Base-by-base conservation (phyloP, 78 protist species). In the Dictyostelium citrinum region DNA sequence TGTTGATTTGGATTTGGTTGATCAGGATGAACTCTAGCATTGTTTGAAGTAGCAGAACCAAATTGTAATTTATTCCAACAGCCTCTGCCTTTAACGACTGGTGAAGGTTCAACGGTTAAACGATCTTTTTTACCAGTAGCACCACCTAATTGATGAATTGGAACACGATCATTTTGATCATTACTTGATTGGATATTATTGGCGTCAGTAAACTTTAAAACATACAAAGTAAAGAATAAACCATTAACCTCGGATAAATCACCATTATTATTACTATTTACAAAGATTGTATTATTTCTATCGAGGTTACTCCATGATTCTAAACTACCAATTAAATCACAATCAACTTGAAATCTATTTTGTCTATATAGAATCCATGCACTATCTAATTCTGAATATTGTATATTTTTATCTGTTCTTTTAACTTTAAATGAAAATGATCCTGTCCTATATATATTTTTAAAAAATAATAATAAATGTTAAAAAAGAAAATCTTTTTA, bases 1-100 rank as follows among this genome's bases (percentile, higher is more conserved):
- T 91, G 90, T 82, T 91, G 95, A 60, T 91, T 81, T 79, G 95
- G 95, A 78, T 91, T 91, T 55, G 90, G 85, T 74, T 91, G 91
- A 27, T 91, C 90, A 8, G 84, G 90, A 46, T 91, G 72, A 31
- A 84, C 41, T 33, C 95, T 81, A 1, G 95, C 95, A 82, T 91
- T 91, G 83, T 91, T 76, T 64, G 95, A 80, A n/a, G 95, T 91
- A 2, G 95, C 90, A 0, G 83, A 43, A 17, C 90, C 91, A 70
- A 91, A 91, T 80, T 84, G 84, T 16, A 91, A 64, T 11, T 78
- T 80, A 43, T 17, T 64, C 88, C 90, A 76, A 80, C 55, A 58
- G 31, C 79, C 74, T 35, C 72, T 80, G 14, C 95, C 95, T 60
- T 91, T 81, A 14, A 61, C 43, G 16, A 90, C 92, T 12, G 92